A percentile compares a stretch with the other conserved stretches of the same genome.
Evolutionary conservation across 495 filamentous ascomycete genomes (phyloP).

Genomic region (Neurospora terricola): DNA sequence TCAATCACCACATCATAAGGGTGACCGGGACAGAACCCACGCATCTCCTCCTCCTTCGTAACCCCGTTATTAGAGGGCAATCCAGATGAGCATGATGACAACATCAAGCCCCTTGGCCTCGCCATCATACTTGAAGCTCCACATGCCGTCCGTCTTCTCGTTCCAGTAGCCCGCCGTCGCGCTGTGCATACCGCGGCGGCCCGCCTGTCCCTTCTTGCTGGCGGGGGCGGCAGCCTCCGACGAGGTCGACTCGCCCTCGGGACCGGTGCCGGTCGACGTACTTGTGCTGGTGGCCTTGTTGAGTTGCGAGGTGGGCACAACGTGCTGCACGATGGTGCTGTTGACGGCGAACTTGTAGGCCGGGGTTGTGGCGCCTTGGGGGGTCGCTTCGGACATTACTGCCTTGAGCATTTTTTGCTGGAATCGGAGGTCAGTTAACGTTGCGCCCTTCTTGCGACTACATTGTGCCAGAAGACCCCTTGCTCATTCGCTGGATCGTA

Average conservation of each 20-base stretch:
- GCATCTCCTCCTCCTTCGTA: neutral
- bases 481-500: neutral
- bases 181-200: slow-evolving; percentile 90
- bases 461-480: neutral
- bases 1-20: neutral
- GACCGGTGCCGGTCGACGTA: slow-evolving; percentile 25
- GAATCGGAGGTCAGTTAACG: neutral
- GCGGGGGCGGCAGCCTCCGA: slow-evolving; percentile 31
- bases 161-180: slow-evolving; percentile 96
- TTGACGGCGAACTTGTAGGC: slow-evolving; percentile 88
- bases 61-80: slow-evolving; percentile 38
- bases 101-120: slow-evolving; percentile 83
- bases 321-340: slow-evolving; percentile 95
- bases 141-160: slow-evolving; percentile 94
- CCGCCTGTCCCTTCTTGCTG: slow-evolving; percentile 48
- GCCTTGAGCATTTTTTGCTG: slow-evolving; percentile 80
- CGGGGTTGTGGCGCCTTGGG: slow-evolving; percentile 34
- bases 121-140: slow-evolving; percentile 89
- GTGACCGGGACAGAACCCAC: neutral
- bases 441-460: neutral
- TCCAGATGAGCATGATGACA: slow-evolving; percentile 88
- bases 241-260: slow-evolving; percentile 23
- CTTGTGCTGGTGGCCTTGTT: slow-evolving; percentile 40
- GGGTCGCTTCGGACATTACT: slow-evolving; percentile 73
- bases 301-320: slow-evolving; percentile 43